Evolutionary conservation across 345 rosid species (phyloP).

Genomic region (Syzygium jambos): DNA sequence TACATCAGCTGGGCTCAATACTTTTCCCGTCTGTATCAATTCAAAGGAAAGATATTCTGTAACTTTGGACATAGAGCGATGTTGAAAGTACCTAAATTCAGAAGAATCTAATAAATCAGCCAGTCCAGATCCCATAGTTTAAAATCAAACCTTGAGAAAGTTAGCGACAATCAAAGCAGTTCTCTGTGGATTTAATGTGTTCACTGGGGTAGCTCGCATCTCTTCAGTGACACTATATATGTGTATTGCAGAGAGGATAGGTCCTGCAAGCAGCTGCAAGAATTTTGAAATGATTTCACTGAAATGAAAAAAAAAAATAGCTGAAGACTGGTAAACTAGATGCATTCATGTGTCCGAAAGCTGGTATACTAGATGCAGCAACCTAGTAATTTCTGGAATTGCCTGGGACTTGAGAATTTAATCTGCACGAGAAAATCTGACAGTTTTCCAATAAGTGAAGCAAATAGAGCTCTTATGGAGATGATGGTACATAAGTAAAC

Average conservation of each 20-base stretch:
- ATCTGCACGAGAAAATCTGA: neutral
- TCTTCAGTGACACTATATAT: conserved; percentile 65
- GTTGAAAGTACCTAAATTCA: neutral
- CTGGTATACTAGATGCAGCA: neutral
- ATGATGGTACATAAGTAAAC: neutral
- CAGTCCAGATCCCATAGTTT: neutral
- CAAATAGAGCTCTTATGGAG: neutral
- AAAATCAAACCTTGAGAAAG: conserved; percentile 55
- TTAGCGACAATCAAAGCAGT: conserved; percentile 79
- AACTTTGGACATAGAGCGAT: neutral
- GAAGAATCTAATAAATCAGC: neutral
- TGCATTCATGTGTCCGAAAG: neutral
- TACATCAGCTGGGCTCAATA: conserved; percentile 76
- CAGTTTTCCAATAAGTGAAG: neutral
- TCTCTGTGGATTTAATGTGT: conserved; percentile 91
- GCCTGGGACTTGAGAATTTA: neutral
- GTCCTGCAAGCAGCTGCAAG: conserved; percentile 75
- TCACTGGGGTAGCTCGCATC: conserved; percentile 78
- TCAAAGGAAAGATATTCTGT: neutral
- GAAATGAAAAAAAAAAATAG: neutral
- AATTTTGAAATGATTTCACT: neutral
- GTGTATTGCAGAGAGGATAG: conserved; percentile 64
- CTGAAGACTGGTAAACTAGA: neutral
- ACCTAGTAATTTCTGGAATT: neutral
- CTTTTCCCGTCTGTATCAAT: conserved; percentile 50